phyloP scores from a whole-genome alignment of 176 grass and related monocot species.

The Poa annua region DNA sequence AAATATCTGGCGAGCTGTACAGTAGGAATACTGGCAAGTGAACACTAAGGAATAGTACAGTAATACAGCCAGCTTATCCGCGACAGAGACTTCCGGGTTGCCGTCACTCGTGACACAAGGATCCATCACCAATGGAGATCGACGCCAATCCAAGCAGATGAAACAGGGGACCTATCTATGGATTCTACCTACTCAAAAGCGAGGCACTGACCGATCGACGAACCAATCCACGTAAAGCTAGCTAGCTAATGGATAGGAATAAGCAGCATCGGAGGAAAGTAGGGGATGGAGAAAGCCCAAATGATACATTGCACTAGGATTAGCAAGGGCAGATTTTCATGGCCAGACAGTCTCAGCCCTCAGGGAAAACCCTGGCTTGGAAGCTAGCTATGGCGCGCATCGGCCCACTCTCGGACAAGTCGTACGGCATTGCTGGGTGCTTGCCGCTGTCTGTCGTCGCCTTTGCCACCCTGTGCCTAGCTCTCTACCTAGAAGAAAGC shows the following conservation, averaged over 20 bases:
- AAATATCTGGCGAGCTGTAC: slow-evolving; percentile 35
- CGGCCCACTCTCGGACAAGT: slow-evolving; percentile 20
- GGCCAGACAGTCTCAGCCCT: background rate
- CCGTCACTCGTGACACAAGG: slow-evolving; percentile 38
- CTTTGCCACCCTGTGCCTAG: background rate
- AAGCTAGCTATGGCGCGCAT: background rate
- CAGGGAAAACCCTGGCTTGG: slow-evolving; percentile 18
- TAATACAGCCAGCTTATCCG: background rate
- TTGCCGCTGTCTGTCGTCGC: slow-evolving; percentile 35
- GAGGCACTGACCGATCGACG: slow-evolving; percentile 23
- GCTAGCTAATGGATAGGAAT: background rate
- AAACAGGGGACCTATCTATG: slow-evolving; percentile 46
- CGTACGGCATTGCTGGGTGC: slow-evolving; percentile 33
- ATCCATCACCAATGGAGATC: slow-evolving; percentile 26
- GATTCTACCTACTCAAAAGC: slow-evolving; percentile 43
- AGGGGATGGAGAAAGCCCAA: background rate
- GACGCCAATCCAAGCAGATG: slow-evolving; percentile 18
- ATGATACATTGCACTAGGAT: slow-evolving; percentile 16
- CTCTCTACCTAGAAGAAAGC: slow-evolving; percentile 35
- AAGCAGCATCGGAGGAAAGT: slow-evolving; percentile 36
- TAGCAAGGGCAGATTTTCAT: slow-evolving; percentile 33
- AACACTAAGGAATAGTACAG: slow-evolving; percentile 18
- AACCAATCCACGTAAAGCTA: slow-evolving; percentile 17
- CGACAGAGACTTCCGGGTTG: slow-evolving; percentile 17
- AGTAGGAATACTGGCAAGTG: slow-evolving; percentile 44